Base-by-base conservation (phyloP, 2,329 filamentous ascomycete genomes). In the Graphium sp. region DNA sequence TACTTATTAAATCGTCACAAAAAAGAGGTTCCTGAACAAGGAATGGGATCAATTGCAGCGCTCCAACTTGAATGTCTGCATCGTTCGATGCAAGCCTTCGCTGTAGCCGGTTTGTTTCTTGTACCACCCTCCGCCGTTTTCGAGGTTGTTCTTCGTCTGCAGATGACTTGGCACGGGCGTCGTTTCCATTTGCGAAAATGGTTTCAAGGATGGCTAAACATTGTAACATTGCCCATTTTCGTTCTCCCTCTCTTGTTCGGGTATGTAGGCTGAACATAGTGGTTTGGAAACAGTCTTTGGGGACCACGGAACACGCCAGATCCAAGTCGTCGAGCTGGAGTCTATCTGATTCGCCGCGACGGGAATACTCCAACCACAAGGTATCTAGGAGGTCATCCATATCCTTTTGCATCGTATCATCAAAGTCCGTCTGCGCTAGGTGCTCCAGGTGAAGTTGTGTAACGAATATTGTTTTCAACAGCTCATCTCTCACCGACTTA, bases 361-460 rank as follows among this genome's bases (percentile, higher is more conserved):
- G 74, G 4, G 69, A 61, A 48, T 95, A 95, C 41, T 94, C 87
- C 7, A 55, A 55, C 56, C 75, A 77, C n/a, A 98, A 52, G 4
- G 65, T 59, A 24, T 84, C 74, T 19, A 74, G 46, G 2, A 94
- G 49, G n/a, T 66, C 65, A 36, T 76, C 68, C 5, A 92, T 31
- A 37, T 62, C 48, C 24, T 42, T 56, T 17, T 50, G 46, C 31
- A 60, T 48, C 31, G 40, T 45, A 32, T 42, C 48, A 37, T 53
- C 50, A 11, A 27, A 2, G 3, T 49, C 44, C 6, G 50, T 45
- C 29, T 64, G 45, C 16, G 63, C 47, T 18, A 79, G 43, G 33
- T 66, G 54, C 37, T 79, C 61, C 25, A 80, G 54, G 37, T 76
- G 70, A 7, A 75, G 53, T 37, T 71, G 63, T 18, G 74, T 58